Percentiles rank a stretch among this genome's conserved stretches.
phyloP scores from a whole-genome alignment of 2,329 filamentous ascomycete genomes.

The Lachnellula subtilissima region DNA sequence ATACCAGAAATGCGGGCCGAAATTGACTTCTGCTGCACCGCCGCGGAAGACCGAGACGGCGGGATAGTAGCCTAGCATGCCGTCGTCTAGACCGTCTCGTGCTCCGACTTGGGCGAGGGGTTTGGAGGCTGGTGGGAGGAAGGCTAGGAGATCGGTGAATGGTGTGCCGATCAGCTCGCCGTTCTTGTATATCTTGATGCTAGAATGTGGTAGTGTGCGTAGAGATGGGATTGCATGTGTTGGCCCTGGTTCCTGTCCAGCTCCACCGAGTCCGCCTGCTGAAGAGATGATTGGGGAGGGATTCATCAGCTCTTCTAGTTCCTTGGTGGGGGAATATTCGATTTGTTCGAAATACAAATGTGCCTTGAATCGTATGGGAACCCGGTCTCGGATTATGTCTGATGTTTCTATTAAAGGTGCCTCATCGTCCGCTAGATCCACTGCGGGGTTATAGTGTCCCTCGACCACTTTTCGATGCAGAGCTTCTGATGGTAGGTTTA shows the following conservation, averaged over 20 bases:
- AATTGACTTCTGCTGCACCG: constrained; percentile 88
- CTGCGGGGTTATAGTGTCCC: constrained; percentile 80
- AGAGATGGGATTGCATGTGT: constrained; percentile 71
- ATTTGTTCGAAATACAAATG: constrained; percentile 93
- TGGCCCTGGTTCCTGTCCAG: constrained; percentile 55
- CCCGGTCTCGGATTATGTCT: constrained; percentile 90
- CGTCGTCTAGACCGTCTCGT: constrained; percentile 85
- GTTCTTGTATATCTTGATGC: constrained; percentile 90
- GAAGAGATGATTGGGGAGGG: constrained; percentile 49
- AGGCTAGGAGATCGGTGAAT: constrained; percentile 82
- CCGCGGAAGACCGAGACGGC: constrained; percentile 89
- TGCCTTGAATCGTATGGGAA: constrained; percentile 89
- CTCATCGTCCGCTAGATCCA: constrained; percentile 61
- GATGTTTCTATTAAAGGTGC: constrained; percentile 48
- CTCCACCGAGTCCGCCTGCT: constrained; percentile 32
- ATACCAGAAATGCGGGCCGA: constrained; percentile 89
- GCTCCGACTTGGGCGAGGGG: constrained; percentile 68
- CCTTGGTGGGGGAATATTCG: constrained; percentile 81
- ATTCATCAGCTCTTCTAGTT: constrained; percentile 80
- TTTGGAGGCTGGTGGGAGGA: constrained; percentile 83
- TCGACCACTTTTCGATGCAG: constrained; percentile 85
- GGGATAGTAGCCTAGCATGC: constrained; percentile 92
- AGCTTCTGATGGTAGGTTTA: constrained; percentile 78
- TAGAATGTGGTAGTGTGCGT: constrained; percentile 79
- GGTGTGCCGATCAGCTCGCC: constrained; percentile 79